Conservation (phyloP, 306 rosid species). For the Quercus rubra region DNA sequence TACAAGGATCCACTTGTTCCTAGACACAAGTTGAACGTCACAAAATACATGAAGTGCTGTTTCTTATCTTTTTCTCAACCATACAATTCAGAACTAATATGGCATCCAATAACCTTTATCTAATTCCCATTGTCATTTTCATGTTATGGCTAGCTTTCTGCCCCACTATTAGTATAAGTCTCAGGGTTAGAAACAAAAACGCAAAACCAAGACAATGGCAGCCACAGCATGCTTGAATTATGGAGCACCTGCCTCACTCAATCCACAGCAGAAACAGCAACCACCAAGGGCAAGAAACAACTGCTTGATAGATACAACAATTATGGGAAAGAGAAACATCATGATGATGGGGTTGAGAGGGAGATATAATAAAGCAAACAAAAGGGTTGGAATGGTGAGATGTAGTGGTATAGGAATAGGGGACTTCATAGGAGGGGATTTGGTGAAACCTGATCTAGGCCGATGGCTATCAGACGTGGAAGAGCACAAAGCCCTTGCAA, state of each 20-base stretch:
- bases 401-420: conserved; percentile 60
- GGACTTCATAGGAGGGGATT: conserved; percentile 91
- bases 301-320: neutral
- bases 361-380: conserved; percentile 20
- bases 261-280: conserved; percentile 18
- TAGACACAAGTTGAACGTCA: neutral
- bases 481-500: conserved; percentile 88
- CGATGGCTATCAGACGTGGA: conserved; percentile 87
- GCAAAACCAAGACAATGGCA: conserved; percentile 34
- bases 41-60: conserved; percentile 20
- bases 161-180: neutral
- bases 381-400: conserved; percentile 38
- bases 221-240: conserved; percentile 45
- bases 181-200: neutral
- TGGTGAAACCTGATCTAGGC: conserved; percentile 65
- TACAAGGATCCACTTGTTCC: neutral
- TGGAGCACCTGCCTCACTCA: conserved; percentile 37
- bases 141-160: neutral
- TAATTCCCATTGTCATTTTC: conserved; percentile 13
- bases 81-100: conserved; percentile 31
- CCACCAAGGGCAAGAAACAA: conserved; percentile 7
- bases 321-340: conserved; percentile 1
- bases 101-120: neutral
- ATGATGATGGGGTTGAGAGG: conserved; percentile 18
- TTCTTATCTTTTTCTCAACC: conserved; percentile 79